Base-by-base conservation (phyloP, 306 rosid species). In the Castanea crenata region DNA sequence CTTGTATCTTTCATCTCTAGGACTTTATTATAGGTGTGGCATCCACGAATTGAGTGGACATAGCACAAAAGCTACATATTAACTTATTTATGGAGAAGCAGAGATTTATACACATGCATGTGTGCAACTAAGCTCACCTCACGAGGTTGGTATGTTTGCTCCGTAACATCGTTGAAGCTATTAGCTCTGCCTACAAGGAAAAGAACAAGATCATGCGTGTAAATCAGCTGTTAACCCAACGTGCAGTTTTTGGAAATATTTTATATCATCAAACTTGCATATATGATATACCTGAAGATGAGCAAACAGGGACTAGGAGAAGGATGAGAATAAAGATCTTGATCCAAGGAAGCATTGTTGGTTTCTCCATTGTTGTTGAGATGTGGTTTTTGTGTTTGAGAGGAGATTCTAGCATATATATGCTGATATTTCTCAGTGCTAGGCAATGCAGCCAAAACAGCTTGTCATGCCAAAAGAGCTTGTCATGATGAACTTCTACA, bases 361-460 rank as follows among this genome's bases (percentile, higher is more conserved):
- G 63, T 32, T 44, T 35, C 19, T 31, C 76, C 29, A 15, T 67
- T 20, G 58, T 32, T 62, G 27, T 29, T 46, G 7, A 27, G 64
- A 46, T 59, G 44, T 69, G 49, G 6, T 57, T 75, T 81, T 75
- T 81, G 34, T 46, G 63, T 80, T 23, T 18, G 38, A 35, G 29
- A 31, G 21, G 55, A 16, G 79, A 61, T 65, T 61, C 55, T 74
- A 77, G 83, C 65, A 69, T 27, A 55, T 62, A 59, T 57, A 46
- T 68, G 62, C 62, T 78, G 70, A 74, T 78, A 81, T 85, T 49
- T 46, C 67, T 81, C 75, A 71, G 85, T 75, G 85, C 76, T 62
- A 46, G 68, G 58, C 55, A 84, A 84, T 73, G 83, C 78, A 76
- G 86, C 82, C 84, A 82, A 79, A 74, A 72, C 54, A 87, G 76